These are phyloP conservation scores for Linum trigynum DNA, from an alignment of 345 rosid genomes.

Conservation along the genomic window DNA sequence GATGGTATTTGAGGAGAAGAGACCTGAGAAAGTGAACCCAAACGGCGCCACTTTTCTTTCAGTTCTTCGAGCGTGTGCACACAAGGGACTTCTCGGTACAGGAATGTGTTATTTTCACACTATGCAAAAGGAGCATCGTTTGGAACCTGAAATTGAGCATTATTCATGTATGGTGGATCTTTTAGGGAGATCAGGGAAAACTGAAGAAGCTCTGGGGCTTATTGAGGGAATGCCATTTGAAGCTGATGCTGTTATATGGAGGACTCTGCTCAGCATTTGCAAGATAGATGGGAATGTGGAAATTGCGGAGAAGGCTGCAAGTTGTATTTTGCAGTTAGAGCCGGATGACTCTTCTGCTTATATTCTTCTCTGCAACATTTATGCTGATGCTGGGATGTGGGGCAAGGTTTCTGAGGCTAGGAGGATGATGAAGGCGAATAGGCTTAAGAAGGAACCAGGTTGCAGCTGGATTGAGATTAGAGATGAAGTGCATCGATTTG, in stretches of 20 bases:
- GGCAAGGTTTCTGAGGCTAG: conserved; percentile 55
- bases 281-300: conserved; percentile 63
- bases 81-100: conserved; percentile 54
- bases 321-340: conserved; percentile 46
- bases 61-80: conserved; percentile 89
- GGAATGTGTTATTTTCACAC: conserved; percentile 54
- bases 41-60: conserved; percentile 82
- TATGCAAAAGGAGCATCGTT: conserved; percentile 48
- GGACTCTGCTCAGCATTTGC: conserved; percentile 69
- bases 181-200: conserved; percentile 69
- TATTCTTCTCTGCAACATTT: conserved; percentile 69
- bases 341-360: conserved; percentile 76
- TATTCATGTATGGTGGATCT: conserved; percentile 90
- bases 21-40: conserved; percentile 41
- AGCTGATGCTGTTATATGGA: conserved; percentile 79
- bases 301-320: conserved; percentile 60
- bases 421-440: conserved; percentile 51
- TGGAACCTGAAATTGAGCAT: conserved; percentile 75
- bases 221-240: conserved; percentile 65
- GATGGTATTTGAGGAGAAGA: conserved; percentile 51
- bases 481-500: conserved; percentile 68
- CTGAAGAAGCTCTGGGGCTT: conserved; percentile 45
- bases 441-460: conserved; percentile 84
- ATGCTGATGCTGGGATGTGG: conserved; percentile 92
- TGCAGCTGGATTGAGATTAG: conserved; percentile 90